A percentile compares a stretch with the other conserved stretches of the same genome.
Evolutionary conservation across 164 flowering plant species (phyloP).

Genomic region (Vitis vinifera): DNA sequence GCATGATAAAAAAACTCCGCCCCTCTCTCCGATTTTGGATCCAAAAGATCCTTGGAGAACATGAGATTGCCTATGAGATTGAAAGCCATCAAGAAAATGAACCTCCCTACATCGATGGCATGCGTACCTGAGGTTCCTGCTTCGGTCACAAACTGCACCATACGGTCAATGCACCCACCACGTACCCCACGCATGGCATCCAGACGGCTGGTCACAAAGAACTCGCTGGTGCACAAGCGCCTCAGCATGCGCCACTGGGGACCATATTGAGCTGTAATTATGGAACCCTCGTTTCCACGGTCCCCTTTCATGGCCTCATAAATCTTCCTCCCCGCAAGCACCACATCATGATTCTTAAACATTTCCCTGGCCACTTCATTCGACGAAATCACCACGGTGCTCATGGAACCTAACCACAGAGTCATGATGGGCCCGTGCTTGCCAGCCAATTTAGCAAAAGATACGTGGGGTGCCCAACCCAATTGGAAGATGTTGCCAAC

Average conservation of each 20-base stretch:
- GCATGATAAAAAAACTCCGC: constrained; percentile 39
- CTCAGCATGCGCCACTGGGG: constrained; percentile 58
- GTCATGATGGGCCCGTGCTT: constrained; percentile 55
- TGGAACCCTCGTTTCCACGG: constrained; percentile 38
- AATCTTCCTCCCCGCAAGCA: constrained; percentile 43
- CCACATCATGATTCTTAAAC: constrained; percentile 50
- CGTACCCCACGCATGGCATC: constrained; percentile 35
- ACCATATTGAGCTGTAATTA: constrained; percentile 46
- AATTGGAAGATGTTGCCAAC: constrained; percentile 57
- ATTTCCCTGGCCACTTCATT: constrained; percentile 38
- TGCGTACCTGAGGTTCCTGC: constrained; percentile 21
- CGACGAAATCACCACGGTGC: constrained; percentile 51
- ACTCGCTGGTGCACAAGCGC: constrained; percentile 43
- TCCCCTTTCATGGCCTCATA: constrained; percentile 52
- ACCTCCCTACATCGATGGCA: constrained; percentile 41
- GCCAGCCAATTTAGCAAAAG: constrained; percentile 32
- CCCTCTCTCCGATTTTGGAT: constrained; percentile 43
- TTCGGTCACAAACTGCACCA: constrained; percentile 36
- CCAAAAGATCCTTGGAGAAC: constrained; percentile 52
- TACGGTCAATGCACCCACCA: constrained; percentile 29
- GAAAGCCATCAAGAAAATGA: constrained; percentile 50
- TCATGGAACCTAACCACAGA: constrained; percentile 48
- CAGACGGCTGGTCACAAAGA: constrained; percentile 38
- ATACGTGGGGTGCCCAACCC: constrained; percentile 31
- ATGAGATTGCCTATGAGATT: constrained; percentile 55